Percentiles rank a stretch among this genome's conserved stretches.
phyloP scores from a whole-genome alignment of 2,329 filamentous ascomycete species.

The Hypoxylon sp. region DNA sequence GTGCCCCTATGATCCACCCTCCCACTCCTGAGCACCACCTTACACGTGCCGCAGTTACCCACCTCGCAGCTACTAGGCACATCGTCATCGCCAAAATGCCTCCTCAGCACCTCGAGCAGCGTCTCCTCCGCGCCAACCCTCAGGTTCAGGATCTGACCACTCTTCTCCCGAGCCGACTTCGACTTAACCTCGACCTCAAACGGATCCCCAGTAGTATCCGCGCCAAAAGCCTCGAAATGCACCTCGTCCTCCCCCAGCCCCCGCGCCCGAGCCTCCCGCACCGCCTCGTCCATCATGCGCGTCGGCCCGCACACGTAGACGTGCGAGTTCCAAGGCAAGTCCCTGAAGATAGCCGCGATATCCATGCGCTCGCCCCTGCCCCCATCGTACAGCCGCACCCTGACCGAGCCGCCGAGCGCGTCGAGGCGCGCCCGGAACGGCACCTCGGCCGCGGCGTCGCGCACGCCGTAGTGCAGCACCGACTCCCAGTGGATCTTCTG shows the following conservation, averaged over 20 bases:
- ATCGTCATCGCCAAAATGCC: conserved; percentile 56
- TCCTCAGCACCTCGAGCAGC: conserved; percentile 62
- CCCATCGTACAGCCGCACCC: conserved; percentile 65
- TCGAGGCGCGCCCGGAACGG: conserved; percentile 66
- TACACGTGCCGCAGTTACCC: conserved; percentile 68
- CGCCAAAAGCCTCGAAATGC: conserved; percentile 71
- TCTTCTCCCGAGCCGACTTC: conserved; percentile 39
- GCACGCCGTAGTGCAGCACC: conserved; percentile 70
- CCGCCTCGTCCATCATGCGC: conserved; percentile 67
- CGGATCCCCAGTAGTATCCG: conserved; percentile 66
- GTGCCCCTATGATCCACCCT: conserved; percentile 64
- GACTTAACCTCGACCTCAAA: conserved; percentile 66
- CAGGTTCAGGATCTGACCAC: conserved; percentile 59
- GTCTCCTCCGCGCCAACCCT: conserved; percentile 63
- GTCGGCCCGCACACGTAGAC: conserved; percentile 72
- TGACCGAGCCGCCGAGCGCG: conserved; percentile 57
- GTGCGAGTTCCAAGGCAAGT: conserved; percentile 65
- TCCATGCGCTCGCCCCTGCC: conserved; percentile 65
- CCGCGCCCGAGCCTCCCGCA: conserved; percentile 55
- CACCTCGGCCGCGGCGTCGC: conserved; percentile 62
- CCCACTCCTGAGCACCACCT: conserved; percentile 58
- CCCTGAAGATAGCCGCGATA: conserved; percentile 59
- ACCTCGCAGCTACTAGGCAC: conserved; percentile 65
- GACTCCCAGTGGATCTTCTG: conserved; percentile 62
- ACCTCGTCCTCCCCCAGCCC: conserved; percentile 64